phyloP scores from a whole-genome alignment of 179 eudicot genomes.

The Spinacia oleracea region DNA sequence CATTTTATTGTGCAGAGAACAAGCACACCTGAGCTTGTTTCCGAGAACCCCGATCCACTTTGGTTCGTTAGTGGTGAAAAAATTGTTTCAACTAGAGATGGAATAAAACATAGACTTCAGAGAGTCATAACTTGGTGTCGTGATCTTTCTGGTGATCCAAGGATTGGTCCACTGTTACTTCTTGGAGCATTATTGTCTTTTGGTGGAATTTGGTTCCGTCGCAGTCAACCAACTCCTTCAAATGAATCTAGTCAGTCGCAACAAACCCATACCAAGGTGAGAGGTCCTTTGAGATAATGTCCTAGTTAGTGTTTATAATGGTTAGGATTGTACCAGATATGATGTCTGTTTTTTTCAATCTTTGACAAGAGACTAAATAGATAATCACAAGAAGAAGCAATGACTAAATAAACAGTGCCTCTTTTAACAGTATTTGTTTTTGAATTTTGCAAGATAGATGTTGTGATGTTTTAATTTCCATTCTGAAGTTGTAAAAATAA shows the following conservation, averaged over 20 bases:
- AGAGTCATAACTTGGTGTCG: conserved; percentile 28
- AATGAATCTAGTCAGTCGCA: conserved; percentile 33
- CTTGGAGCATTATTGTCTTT: conserved; percentile 68
- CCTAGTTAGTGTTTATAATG: neutral
- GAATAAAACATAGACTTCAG: conserved; percentile 42
- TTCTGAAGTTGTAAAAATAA: neutral
- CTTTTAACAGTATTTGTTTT: neutral
- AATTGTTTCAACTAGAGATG: conserved; percentile 47
- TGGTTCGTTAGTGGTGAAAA: conserved; percentile 65
- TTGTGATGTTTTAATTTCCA: neutral
- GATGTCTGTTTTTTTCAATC: neutral
- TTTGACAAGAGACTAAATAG: neutral
- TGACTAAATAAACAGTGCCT: neutral
- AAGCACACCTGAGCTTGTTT: conserved; percentile 73
- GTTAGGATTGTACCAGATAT: neutral
- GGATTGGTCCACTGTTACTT: conserved; percentile 75
- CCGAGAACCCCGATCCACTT: conserved; percentile 63
- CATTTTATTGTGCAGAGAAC: conserved; percentile 52
- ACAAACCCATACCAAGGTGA: conserved; percentile 34
- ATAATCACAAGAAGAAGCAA: neutral
- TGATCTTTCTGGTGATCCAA: conserved; percentile 58
- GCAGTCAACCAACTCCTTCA: conserved; percentile 47
- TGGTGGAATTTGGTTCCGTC: conserved; percentile 62
- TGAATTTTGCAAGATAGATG: neutral
- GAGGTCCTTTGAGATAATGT: conserved; percentile 11